Evolutionary conservation across 1,139 yeast species (phyloP).

Genomic region (Komagataea norvegica): DNA sequence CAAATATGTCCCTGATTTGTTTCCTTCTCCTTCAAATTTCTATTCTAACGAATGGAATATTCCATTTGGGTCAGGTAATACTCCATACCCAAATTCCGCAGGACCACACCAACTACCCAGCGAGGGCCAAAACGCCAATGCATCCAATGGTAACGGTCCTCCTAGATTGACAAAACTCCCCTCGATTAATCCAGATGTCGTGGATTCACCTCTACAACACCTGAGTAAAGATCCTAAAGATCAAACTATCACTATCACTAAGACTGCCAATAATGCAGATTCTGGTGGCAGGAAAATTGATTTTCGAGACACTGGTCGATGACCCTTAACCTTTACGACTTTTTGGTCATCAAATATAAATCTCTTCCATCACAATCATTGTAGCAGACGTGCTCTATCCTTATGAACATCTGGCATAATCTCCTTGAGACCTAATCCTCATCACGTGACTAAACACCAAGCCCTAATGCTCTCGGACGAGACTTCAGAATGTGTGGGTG

Average conservation of each 20-base stretch:
- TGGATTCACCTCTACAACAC: slow-evolving; percentile 20
- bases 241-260: background rate
- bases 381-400: too few relatives aligned
- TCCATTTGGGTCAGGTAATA: slow-evolving; percentile 28
- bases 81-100: slow-evolving; percentile 28
- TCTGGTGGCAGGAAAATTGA: slow-evolving; percentile 5
- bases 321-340: background rate
- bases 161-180: slow-evolving; percentile 10
- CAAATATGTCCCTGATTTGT: slow-evolving; percentile 48
- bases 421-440: too few relatives aligned
- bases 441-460: too few relatives aligned
- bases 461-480: too few relatives aligned
- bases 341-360: too few relatives aligned
- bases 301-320: slow-evolving; percentile 1
- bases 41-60: slow-evolving; percentile 32
- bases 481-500: slow-evolving; percentile 11
- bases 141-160: slow-evolving; percentile 3
- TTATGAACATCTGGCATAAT: too few relatives aligned
- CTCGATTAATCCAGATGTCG: slow-evolving; percentile 13
- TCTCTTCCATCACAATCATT: too few relatives aligned
- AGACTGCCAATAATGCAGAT: slow-evolving; percentile 3
- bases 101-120: slow-evolving; percentile 11
- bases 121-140: slow-evolving; percentile 1
- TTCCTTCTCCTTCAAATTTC: slow-evolving; percentile 51
- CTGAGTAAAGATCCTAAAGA: slow-evolving; percentile 10